These are phyloP conservation scores for Trichomonas vaginalis DNA, from an alignment of 208 protist genomes.

Conservation along the genomic window DNA sequence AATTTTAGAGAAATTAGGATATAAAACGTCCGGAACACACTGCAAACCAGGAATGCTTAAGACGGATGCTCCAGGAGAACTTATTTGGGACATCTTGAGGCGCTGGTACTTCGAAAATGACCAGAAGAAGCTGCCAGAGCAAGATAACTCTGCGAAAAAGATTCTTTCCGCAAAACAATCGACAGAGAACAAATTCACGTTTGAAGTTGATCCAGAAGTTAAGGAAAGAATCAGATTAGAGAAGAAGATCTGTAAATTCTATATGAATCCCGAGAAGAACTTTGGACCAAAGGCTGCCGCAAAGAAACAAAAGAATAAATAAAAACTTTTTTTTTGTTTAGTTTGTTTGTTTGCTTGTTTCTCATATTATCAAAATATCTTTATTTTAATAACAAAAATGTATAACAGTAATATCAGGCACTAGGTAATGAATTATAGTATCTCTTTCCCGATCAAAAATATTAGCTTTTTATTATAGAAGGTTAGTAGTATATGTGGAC, in stretches of 20 bases:
- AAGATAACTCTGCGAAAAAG: not conserved
- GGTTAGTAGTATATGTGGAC: no score
- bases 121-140: not conserved
- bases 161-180: not conserved
- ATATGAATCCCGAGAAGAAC: not conserved
- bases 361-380: no score
- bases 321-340: no score
- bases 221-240: not conserved
- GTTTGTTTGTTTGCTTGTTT: no score
- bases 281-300: not conserved
- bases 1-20: slow-evolving; percentile 39
- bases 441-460: no score
- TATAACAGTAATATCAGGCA: no score
- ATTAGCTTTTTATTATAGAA: no score
- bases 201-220: not conserved
- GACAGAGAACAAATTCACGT: not conserved
- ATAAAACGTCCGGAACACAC: slow-evolving; percentile 66
- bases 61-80: slow-evolving; percentile 60
- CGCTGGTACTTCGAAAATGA: slow-evolving; percentile 33
- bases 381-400: no score
- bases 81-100: slow-evolving; percentile 61
- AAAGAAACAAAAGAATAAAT: not conserved
- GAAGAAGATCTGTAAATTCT: not conserved
- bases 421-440: no score
- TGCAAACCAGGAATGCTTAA: slow-evolving; percentile 61